phyloP scores from a whole-genome alignment of 2,329 filamentous ascomycete species.

The Colletotrichum sp. region DNA sequence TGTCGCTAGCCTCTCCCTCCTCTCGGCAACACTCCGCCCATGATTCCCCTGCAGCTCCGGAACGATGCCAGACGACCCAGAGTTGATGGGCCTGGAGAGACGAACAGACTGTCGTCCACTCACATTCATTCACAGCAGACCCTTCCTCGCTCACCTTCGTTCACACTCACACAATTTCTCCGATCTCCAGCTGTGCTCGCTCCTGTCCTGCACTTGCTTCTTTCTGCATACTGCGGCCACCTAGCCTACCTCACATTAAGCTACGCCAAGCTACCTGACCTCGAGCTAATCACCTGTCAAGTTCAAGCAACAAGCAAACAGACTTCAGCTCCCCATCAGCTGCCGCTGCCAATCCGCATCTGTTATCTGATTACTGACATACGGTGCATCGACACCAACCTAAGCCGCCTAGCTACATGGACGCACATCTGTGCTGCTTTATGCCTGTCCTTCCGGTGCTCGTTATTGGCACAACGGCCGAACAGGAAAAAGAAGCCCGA shows the following conservation, averaged over 20 bases:
- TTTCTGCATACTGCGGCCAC: background rate
- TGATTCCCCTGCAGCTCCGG: constrained; percentile 12
- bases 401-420: background rate
- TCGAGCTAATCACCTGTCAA: background rate
- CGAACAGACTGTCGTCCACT: constrained; percentile 9
- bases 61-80: background rate
- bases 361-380: constrained; percentile 8
- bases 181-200: background rate
- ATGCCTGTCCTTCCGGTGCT: constrained; percentile 10
- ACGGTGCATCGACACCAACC: background rate
- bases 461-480: constrained; percentile 9
- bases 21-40: constrained; percentile 17
- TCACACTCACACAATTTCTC: background rate
- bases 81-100: background rate
- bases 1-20: background rate
- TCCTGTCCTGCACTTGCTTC: background rate
- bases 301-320: background rate
- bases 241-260: background rate
- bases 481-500: constrained; percentile 13
- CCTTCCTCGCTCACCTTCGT: background rate
- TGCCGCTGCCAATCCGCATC: background rate
- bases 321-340: background rate
- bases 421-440: constrained; percentile 11
- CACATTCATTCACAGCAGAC: background rate
- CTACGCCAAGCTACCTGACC: background rate